Evolutionary conservation across 352 stramenopile genomes (phyloP), one percentile per base, ranked within the genome.

Genomic region (Phytophthora crassamura): DNA sequence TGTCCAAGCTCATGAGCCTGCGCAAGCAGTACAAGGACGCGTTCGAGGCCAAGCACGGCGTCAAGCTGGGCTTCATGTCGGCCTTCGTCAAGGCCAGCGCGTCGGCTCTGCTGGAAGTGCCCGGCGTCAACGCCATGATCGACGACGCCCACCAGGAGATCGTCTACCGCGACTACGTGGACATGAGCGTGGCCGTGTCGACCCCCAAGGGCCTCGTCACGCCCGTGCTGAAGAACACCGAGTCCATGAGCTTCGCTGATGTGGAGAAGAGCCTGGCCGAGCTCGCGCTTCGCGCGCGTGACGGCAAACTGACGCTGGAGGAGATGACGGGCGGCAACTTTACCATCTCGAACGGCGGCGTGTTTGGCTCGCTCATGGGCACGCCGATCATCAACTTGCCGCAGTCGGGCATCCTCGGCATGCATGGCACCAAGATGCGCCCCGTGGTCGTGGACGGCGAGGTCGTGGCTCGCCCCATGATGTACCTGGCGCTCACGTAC

Each of bases 401-500:
- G 22, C 98, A 99, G 77, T 97, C 87, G 28, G 98, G 95, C 50
- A 99, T 99, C 76, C 90, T 99, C 45, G 98, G 98, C 67, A 99
- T 99, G 98, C 98, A 99, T 80, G 97, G 91, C 18, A 99, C 97
- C 47, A 99, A 99, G 84, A 98, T 98, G 90, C 84, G 97, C 42
- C 83, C 97, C 8, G 94, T 98, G 1, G 97, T 99, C 18, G 79
- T 84, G 46, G 89, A 95, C 76, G 97, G 97, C 38, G 81, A 99
- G 74, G 91, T 99, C 48, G 95, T 98, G 28, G 95, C 96, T 8
- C 78, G 97, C 41, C 98, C 98, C 30, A 99, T 99, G 97, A 99
- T 99, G 97, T 99, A 99, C 83, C 80, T 99, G 43, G 98, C 98
- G 40, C 88, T 99, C 50, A 99, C 97, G 53, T 99, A 99, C 80